Conservation (phyloP, 1,284 basidiomycete genomes). For the Naganishia albida region DNA sequence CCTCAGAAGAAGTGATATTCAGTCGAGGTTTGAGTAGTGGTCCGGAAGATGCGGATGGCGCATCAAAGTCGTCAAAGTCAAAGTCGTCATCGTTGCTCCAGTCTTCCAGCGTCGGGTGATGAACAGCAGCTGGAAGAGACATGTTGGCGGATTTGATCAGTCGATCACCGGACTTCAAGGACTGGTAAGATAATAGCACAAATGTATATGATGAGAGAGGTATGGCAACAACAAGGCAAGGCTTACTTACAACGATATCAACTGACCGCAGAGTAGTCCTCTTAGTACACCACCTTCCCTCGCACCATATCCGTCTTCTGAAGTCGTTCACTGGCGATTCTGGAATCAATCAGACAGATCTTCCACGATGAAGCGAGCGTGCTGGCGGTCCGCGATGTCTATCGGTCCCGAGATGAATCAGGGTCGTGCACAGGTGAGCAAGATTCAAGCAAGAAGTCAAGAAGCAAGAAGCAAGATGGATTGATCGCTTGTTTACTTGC, state of each 20-base stretch:
- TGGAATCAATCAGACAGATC: too few relatives aligned
- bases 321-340: neutral
- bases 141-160: neutral
- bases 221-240: too few relatives aligned
- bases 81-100: constrained; percentile 30
- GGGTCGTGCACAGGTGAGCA: too few relatives aligned
- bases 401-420: too few relatives aligned
- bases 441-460: too few relatives aligned
- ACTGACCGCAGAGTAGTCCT: neutral
- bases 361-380: too few relatives aligned
- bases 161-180: neutral
- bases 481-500: too few relatives aligned
- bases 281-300: neutral
- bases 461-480: too few relatives aligned
- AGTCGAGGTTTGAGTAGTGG: neutral
- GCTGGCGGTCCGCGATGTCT: too few relatives aligned
- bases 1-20: neutral
- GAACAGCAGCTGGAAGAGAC: neutral
- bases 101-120: neutral
- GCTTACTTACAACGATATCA: neutral
- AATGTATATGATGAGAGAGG: neutral
- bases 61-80: constrained; percentile 4
- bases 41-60: neutral
- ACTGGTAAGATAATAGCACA: neutral
- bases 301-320: constrained; percentile 6